Percentiles rank a stretch among this genome's conserved stretches.
phyloP scores from a whole-genome alignment of 139 green algal genomes.

The Tetraselmis striata region DNA sequence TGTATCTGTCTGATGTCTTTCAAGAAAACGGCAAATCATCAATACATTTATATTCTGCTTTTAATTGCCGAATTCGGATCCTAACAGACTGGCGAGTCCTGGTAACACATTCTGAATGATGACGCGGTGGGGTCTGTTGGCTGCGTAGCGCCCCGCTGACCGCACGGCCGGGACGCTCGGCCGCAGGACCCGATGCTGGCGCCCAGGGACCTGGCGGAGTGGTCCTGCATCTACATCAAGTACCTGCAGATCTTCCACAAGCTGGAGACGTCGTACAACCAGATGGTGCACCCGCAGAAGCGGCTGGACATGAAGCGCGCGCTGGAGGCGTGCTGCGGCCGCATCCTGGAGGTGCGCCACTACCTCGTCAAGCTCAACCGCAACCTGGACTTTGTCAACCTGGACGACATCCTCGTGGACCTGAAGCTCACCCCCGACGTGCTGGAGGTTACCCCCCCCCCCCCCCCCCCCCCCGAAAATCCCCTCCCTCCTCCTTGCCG shows the following conservation, averaged over 20 bases:
- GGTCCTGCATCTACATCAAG: conserved; percentile 79
- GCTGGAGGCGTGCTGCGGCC: conserved; percentile 73
- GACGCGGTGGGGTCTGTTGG: too few species aligned
- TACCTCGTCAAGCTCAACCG: conserved; percentile 63
- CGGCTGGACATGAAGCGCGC: conserved; percentile 65
- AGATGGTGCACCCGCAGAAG: conserved; percentile 87
- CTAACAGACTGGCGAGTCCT: too few species aligned
- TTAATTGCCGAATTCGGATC: too few species aligned
- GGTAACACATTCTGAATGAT: too few species aligned
- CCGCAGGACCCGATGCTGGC: not conserved
- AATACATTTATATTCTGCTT: too few species aligned
- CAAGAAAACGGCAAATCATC: too few species aligned
- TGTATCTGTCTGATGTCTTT: too few species aligned
- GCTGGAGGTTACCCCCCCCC: conserved; percentile 39
- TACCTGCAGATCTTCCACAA: conserved; percentile 81
- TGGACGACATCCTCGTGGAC: conserved; percentile 78
- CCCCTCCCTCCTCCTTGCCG: too few species aligned
- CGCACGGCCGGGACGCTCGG: not conserved
- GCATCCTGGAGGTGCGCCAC: conserved; percentile 63
- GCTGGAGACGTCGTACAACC: conserved; percentile 73
- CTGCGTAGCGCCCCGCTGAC: too few species aligned
- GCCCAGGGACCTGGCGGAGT: conserved; percentile 63
- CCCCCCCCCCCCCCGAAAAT: too few species aligned
- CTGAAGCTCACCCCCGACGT: conserved; percentile 75
- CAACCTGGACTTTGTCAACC: conserved; percentile 63